phyloP scores from a whole-genome alignment of 495 filamentous ascomycete species.

The Penicillium macrosclerotiorum region DNA sequence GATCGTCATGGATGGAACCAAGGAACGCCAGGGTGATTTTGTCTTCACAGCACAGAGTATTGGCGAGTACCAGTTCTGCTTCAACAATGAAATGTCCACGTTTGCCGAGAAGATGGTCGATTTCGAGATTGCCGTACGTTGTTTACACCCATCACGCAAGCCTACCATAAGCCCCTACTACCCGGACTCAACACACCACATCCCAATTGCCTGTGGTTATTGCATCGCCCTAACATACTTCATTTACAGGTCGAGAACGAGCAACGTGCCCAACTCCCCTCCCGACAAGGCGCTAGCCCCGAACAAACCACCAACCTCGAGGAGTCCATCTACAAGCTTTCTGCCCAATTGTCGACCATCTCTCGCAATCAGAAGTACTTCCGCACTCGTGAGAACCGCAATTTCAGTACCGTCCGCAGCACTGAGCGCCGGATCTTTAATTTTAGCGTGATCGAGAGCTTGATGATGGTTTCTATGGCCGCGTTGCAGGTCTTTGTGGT shows the following conservation, averaged over 20 bases:
- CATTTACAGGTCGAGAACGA: conserved; percentile 85
- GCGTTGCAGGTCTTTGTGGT: conserved; percentile 97
- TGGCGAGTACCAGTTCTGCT: conserved; percentile 98
- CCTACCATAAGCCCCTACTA: background rate
- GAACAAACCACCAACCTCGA: conserved; percentile 91
- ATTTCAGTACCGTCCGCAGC: conserved; percentile 96
- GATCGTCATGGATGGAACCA: conserved; percentile 79
- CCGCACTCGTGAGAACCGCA: conserved; percentile 96
- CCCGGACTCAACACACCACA: background rate
- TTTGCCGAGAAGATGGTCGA: conserved; percentile 98
- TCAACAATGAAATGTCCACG: conserved; percentile 97
- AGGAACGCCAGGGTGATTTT: conserved; percentile 96
- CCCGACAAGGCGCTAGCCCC: conserved; percentile 84
- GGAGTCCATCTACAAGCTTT: conserved; percentile 95
- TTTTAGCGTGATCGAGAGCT: conserved; percentile 89
- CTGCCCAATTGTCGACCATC: conserved; percentile 91
- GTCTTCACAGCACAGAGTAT: conserved; percentile 92
- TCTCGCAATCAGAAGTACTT: conserved; percentile 99
- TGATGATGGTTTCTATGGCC: conserved; percentile 94
- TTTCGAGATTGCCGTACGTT: conserved; percentile 91
- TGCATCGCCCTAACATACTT: conserved; percentile 9
- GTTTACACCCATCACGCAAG: background rate
- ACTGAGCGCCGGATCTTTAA: conserved; percentile 96
- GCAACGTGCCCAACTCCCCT: conserved; percentile 72
- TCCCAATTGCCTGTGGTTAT: background rate